phyloP scores from a whole-genome alignment of 2,329 filamentous ascomycete species.

The Alternaria sp. region DNA sequence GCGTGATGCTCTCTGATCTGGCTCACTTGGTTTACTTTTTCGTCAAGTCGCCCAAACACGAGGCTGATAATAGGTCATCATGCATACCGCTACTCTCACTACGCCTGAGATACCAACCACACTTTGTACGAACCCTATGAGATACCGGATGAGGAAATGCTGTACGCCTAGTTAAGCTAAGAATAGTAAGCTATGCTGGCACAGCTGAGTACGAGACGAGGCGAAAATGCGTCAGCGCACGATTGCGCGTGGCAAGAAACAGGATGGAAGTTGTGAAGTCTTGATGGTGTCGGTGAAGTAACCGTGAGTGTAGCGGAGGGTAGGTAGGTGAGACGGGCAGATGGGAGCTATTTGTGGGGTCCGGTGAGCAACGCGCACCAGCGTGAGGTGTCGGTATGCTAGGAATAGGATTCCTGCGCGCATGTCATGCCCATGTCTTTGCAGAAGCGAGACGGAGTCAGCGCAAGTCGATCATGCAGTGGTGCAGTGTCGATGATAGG shows the following conservation, averaged over 20 bases:
- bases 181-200: constrained; percentile 18
- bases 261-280: background rate
- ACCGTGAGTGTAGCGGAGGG: background rate
- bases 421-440: background rate
- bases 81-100: constrained; percentile 26
- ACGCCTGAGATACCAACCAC: constrained; percentile 2
- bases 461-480: background rate
- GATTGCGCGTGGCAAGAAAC: background rate
- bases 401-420: background rate
- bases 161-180: constrained; percentile 13
- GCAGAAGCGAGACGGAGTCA: background rate
- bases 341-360: background rate
- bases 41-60: constrained; percentile 2
- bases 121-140: constrained; percentile 5
- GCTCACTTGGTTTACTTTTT: constrained; percentile 1
- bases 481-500: background rate
- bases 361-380: background rate
- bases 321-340: background rate
- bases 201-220: constrained; percentile 12
- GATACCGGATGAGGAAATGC: constrained; percentile 11
- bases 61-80: constrained; percentile 20
- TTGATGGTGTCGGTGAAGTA: background rate
- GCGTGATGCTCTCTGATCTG: background rate
- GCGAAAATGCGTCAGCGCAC: constrained; percentile 13
- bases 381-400: background rate